These are phyloP conservation scores for Aegle marmelos DNA, from an alignment of 345 rosid species.

Conservation along the genomic window DNA sequence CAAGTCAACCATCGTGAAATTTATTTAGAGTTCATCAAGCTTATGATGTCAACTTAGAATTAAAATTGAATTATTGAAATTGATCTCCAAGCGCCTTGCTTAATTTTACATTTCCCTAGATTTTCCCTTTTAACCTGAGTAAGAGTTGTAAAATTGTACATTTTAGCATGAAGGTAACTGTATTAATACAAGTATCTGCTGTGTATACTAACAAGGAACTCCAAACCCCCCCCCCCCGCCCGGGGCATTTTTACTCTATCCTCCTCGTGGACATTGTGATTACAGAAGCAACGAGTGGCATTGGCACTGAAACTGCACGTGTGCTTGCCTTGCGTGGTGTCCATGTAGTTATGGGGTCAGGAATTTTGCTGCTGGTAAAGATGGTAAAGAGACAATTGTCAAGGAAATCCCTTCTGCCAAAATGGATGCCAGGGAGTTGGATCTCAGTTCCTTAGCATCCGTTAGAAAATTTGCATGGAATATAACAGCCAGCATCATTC, in stretches of 20 bases:
- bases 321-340: constrained; percentile 47
- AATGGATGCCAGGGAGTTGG: constrained; percentile 40
- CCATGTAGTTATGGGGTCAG: constrained; percentile 41
- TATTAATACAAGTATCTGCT: not conserved
- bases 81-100: too few species aligned
- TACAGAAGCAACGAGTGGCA: constrained; percentile 47
- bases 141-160: too few species aligned
- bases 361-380: constrained; percentile 26
- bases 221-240: too few species aligned
- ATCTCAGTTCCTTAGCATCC: constrained; percentile 33
- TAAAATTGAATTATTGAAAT: not conserved
- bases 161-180: not conserved
- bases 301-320: constrained; percentile 41
- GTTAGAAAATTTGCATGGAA: constrained; percentile 42
- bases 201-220: not conserved
- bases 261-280: not conserved
- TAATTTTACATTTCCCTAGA: too few species aligned
- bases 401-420: constrained; percentile 34
- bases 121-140: too few species aligned
- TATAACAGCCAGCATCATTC: constrained; percentile 35
- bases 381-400: constrained; percentile 30
- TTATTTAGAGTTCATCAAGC: not conserved
- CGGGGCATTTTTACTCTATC: too few species aligned
- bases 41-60: not conserved
- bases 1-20: not conserved